Conservation (phyloP, 768 basidiomycete genomes). For the Collybia sordida region DNA sequence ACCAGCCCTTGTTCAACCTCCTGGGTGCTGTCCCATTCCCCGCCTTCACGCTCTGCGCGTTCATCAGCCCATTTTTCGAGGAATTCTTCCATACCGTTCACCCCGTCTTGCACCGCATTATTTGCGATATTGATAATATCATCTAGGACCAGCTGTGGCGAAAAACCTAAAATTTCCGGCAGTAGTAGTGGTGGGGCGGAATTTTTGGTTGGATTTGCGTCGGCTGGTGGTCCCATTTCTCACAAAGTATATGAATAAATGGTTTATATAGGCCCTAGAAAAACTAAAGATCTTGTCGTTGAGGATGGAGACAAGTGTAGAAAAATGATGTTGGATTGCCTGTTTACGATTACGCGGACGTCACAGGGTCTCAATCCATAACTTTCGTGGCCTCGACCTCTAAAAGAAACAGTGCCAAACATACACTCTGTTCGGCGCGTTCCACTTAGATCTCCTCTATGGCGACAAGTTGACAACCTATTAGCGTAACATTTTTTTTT, state of each 20-base stretch:
- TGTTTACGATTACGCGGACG: too few relatives aligned
- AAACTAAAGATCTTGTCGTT: too few relatives aligned
- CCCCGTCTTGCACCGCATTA: conserved; percentile 73
- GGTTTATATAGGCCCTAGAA: too few relatives aligned
- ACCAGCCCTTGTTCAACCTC: conserved; percentile 81
- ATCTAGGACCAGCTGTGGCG: conserved; percentile 82
- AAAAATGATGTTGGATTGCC: too few relatives aligned
- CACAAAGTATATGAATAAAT: too few relatives aligned
- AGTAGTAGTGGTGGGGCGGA: conserved; percentile 48
- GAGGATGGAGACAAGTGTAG: too few relatives aligned
- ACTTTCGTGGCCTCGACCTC: too few relatives aligned
- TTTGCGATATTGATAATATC: conserved; percentile 85
- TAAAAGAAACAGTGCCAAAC: too few relatives aligned
- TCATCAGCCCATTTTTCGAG: conserved; percentile 73
- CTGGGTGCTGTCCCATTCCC: conserved; percentile 58
- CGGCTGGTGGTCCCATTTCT: background rate
- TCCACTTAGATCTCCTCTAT: background rate
- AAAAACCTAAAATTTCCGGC: conserved; percentile 78
- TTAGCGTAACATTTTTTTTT: too few relatives aligned
- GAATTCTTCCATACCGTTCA: conserved; percentile 79
- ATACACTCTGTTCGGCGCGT: too few relatives aligned
- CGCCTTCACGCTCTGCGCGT: conserved; percentile 45
- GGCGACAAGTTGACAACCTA: too few relatives aligned
- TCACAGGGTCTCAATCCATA: too few relatives aligned
- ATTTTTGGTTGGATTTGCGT: background rate